Evolutionary conservation across 371 early-diverging fungal genomes (phyloP).

Genomic region (Encephalitozoon romaleae): DNA sequence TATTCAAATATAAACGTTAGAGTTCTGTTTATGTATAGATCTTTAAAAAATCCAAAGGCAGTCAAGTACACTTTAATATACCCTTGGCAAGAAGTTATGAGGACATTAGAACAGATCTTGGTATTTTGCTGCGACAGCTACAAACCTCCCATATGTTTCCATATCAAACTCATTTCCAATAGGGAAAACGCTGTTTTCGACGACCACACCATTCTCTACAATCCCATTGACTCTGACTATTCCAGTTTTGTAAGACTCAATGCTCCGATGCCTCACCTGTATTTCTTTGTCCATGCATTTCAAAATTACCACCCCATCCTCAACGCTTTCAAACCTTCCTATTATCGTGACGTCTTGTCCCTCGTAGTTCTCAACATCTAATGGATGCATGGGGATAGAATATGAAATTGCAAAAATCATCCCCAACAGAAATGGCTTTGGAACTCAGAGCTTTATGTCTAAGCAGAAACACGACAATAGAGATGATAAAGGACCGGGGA

Average conservation of each 20-base stretch:
- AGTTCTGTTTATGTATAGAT: no score
- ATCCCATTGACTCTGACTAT: conserved; percentile 33
- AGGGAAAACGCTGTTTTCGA: conserved; percentile 13
- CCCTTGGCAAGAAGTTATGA: background rate
- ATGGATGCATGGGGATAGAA: conserved; percentile 13
- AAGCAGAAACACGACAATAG: conserved; percentile 55
- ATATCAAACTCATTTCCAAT: conserved; percentile 45
- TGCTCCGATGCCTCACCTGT: conserved; percentile 31
- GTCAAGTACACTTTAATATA: background rate
- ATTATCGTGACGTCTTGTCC: conserved; percentile 18
- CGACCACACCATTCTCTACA: conserved; percentile 34
- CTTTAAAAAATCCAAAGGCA: background rate
- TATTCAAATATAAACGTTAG: background rate
- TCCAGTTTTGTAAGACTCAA: conserved; percentile 39
- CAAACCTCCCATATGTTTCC: conserved; percentile 17
- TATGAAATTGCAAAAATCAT: background rate
- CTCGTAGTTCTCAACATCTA: background rate
- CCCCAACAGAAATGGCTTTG: conserved; percentile 19
- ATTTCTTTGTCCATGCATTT: conserved; percentile 11
- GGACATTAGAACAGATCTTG: conserved; percentile 27
- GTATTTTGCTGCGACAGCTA: conserved; percentile 20
- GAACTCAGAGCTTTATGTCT: conserved; percentile 49
- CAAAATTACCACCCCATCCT: conserved; percentile 33
- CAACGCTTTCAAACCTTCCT: conserved; percentile 35
- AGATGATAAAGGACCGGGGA: conserved; percentile 56